Base-by-base conservation (phyloP, 805 yeast species). In the Spencermartinsiella europaea region DNA sequence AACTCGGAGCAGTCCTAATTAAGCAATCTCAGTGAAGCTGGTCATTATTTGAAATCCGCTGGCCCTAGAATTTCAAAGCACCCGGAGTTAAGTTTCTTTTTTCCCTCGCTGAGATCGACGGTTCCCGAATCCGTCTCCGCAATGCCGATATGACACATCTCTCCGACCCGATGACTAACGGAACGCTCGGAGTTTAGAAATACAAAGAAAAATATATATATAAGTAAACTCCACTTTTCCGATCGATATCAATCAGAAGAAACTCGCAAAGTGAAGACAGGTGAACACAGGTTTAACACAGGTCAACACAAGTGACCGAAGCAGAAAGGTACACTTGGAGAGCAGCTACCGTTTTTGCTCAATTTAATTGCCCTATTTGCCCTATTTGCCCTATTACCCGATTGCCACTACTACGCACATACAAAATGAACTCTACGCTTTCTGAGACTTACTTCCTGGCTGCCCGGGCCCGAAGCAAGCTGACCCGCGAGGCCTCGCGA, bases 381-480 rank as follows among this genome's bases (percentile, higher is more conserved):
- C n/a, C n/a, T n/a, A n/a, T n/a, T n/a, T n/a, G 10, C 31, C 10
- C 12, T 25, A 12, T 25, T 25, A 25, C 10, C 31, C 31, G 12
- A 7, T 12, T 7, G 10, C 31, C 31, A 25, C 31, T 7, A 12
- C 7, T 7, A 25, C 31, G 10, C 31, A 25, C 31, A 25, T 25
- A 7, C 31, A 25, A 7, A 25, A 25, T 25, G 31, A 20, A 20
- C n/a, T 7, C 25, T 5, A 34, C 34, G 14, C 42, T 46, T 4
- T 38, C 53, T 14, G 77, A 79, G 49, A 69, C 84, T 4, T 82
- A 79, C 62, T 57, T 76, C 12, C 70, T 83, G 45, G 88, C 88
- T 20, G 73, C 83, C 35, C 74, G 70, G 55, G 90, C 83, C 31
- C 78, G 83, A 58, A 57, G 72, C 16, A 83, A 81, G 66, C 73